Evolutionary conservation across 1,139 yeast species (phyloP).

Genomic region (Suzukiozyma palmioleophila): DNA sequence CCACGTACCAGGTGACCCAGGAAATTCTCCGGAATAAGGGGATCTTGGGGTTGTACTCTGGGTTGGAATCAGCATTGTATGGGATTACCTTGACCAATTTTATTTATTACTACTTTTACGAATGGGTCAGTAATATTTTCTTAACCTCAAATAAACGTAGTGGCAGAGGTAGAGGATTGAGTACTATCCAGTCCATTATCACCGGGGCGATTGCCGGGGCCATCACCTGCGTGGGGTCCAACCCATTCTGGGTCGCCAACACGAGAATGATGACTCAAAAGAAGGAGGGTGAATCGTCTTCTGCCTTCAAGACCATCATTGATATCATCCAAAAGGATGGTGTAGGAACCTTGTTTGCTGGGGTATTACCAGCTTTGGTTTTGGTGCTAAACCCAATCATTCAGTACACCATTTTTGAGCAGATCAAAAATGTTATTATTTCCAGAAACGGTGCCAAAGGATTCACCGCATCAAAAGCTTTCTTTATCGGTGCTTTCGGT

Average conservation of each 20-base stretch:
- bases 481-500: slow-evolving; percentile 84
- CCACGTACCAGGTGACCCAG: slow-evolving; percentile 33
- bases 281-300: slow-evolving; percentile 28
- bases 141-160: slow-evolving; percentile 32
- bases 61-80: slow-evolving; percentile 80
- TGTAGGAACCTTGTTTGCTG: slow-evolving; percentile 66
- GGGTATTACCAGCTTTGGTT: slow-evolving; percentile 81
- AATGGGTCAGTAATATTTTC: slow-evolving; percentile 56
- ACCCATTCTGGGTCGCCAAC: slow-evolving; percentile 95
- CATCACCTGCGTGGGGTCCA: slow-evolving; percentile 78
- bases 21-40: slow-evolving; percentile 61
- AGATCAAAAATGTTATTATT: slow-evolving; percentile 62
- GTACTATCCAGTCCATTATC: slow-evolving; percentile 67
- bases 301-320: slow-evolving; percentile 50
- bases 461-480: slow-evolving; percentile 65
- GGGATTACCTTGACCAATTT: slow-evolving; percentile 87
- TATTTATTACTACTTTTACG: slow-evolving; percentile 88
- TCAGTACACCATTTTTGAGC: slow-evolving; percentile 90
- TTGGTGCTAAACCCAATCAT: slow-evolving; percentile 85
- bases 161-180: slow-evolving; percentile 36
- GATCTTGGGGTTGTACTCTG: slow-evolving; percentile 70
- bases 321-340: slow-evolving; percentile 74
- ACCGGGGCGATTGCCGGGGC: slow-evolving; percentile 89
- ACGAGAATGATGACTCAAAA: slow-evolving; percentile 72
- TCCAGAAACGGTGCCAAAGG: slow-evolving; percentile 45